Conservation (phyloP, 169 alveolate genomes). For the Plasmodium blacklocki region DNA sequence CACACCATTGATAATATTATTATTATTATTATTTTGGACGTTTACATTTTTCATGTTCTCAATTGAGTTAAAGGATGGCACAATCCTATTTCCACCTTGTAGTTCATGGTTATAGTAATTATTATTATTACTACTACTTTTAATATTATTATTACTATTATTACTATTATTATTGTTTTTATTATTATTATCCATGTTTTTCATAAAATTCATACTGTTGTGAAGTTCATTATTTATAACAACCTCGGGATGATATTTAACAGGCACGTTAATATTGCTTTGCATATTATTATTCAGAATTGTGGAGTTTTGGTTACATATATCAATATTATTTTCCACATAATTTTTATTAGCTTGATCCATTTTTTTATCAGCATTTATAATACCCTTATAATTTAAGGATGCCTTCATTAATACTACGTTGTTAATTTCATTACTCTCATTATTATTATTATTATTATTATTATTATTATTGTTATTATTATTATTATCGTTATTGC, state of each 20-base stretch:
- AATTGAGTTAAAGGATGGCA: no score
- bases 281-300: no score
- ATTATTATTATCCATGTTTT: neutral
- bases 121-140: no score
- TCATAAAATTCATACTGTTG: neutral
- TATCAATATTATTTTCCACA: no score
- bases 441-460: no score
- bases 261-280: no score
- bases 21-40: neutral
- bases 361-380: conserved; percentile 2
- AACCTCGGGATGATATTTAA: neutral
- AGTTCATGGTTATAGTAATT: neutral
- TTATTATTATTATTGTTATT: no score
- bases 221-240: neutral
- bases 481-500: neutral
- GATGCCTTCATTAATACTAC: neutral
- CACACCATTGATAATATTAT: neutral
- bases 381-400: conserved; percentile 7
- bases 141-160: neutral
- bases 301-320: no score
- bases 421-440: neutral
- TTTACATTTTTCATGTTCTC: no score
- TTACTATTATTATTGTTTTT: no score
- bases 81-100: no score
- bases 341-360: neutral